Base-by-base conservation (phyloP, 140 eudicot species). In the Oenanthe javanica region DNA sequence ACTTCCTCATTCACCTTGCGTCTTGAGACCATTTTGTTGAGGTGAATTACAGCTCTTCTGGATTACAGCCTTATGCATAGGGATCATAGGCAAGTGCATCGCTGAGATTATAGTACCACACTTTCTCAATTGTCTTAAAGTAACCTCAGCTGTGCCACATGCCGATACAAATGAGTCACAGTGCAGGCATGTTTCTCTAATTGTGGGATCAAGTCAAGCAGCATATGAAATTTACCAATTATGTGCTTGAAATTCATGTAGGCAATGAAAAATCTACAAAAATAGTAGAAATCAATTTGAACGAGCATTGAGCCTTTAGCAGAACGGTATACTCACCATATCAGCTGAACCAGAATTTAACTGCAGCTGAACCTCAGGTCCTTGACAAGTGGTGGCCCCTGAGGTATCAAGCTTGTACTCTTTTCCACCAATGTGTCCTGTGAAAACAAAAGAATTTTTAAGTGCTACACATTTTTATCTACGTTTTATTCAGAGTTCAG, bases 281-380 rank as follows among this genome's bases (percentile, higher is more conserved):
- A 36, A 54, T 15, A 71, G 23, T 10, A 36, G 27, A 55, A n/a
- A 46, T 12, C 21, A 21, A 46, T 57, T 72, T 43, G 11, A 50
- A 25, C 59, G 7, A 74, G 42, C 51, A 78, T 3, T 1, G 23
- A 38, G 36, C 8, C 42, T 57, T 15, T 59, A n/a, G 5, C 10
- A 64, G 47, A 63, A 12, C 51, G 50, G 66, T 6, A 55, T 31
- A 79, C 85, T 81, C 49, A 84, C 84, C 82, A 82, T 31, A 18
- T 71, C 79, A 72, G 83, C 77, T 31, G 77, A 67, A 45, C 77
- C 36, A 47, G 83, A 80, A 77, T 73, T 45, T 6, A 78, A 43
- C 42, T 47, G 67, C 63, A 83, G 77, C 85, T 81, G 91, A 27
- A 49, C 84, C 67, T 81, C 81, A 45, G 82, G 78, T 52, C 76